Percentiles rank a stretch among this genome's conserved stretches.
Evolutionary conservation across 208 protist genomes (phyloP).

Genomic region (Crithidia bombi): DNA sequence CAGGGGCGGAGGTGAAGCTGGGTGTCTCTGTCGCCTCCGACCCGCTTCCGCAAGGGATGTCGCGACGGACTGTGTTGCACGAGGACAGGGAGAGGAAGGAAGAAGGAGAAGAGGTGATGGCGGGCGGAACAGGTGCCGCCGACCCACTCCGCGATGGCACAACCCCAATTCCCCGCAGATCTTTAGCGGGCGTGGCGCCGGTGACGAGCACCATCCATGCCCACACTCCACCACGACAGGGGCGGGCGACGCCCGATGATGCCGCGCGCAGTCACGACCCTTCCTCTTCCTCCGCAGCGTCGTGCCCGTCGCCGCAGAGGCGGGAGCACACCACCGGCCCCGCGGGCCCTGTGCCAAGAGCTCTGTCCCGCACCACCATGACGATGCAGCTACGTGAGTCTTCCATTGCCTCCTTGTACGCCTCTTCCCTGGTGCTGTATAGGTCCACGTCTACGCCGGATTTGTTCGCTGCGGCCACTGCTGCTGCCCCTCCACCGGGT

Average conservation of each 20-base stretch:
- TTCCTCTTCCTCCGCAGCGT: not conserved
- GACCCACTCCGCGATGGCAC: too few species aligned
- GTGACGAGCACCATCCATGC: too few species aligned
- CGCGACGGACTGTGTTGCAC: not conserved
- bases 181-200: too few species aligned
- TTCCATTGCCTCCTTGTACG: not conserved
- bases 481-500: not conserved
- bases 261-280: too few species aligned
- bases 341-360: too few species aligned
- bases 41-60: not conserved
- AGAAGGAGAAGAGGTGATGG: not conserved
- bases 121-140: too few species aligned
- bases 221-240: too few species aligned
- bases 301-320: not conserved
- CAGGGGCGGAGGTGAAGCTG: not conserved
- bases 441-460: not conserved
- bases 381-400: too few species aligned
- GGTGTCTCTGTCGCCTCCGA: not conserved
- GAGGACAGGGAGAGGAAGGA: not conserved
- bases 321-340: slow-evolving; percentile 11
- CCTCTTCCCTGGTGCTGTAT: not conserved
- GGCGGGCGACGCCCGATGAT: too few species aligned
- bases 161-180: too few species aligned
- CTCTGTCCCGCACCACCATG: too few species aligned
- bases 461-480: not conserved